Conservation (phyloP, 129 eudicot species). For the Scalesia atractyloides region DNA sequence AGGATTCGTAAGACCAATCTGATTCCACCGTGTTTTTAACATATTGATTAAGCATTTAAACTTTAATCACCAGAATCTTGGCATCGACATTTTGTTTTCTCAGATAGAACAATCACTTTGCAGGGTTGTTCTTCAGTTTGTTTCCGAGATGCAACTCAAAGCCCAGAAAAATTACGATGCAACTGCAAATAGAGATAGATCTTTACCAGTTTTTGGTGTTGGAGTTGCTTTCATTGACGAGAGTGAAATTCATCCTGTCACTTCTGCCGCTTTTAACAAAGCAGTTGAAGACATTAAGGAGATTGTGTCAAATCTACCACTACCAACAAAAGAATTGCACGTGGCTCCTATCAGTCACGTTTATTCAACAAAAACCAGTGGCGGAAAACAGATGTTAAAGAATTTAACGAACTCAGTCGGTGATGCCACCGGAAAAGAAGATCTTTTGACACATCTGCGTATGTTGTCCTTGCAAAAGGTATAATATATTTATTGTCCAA, state of each 20-base stretch:
- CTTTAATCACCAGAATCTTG: background rate
- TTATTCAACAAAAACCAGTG: slow-evolving; percentile 44
- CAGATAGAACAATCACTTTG: slow-evolving; percentile 26
- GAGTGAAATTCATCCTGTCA: slow-evolving; percentile 42
- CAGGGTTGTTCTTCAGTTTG: slow-evolving; percentile 97
- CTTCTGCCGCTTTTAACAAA: slow-evolving; percentile 41
- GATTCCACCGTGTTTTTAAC: background rate
- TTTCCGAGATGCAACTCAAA: slow-evolving; percentile 92
- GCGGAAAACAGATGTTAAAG: slow-evolving; percentile 51
- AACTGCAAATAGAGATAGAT: slow-evolving; percentile 87
- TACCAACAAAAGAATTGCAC: slow-evolving; percentile 64
- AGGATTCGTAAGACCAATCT: background rate
- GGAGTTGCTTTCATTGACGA: slow-evolving; percentile 93
- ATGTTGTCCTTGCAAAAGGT: slow-evolving; percentile 93
- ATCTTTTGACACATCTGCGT: slow-evolving; percentile 70
- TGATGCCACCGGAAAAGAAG: slow-evolving; percentile 93
- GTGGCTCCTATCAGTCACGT: slow-evolving; percentile 61
- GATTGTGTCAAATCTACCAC: slow-evolving; percentile 55
- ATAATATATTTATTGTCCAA: slow-evolving; percentile 3
- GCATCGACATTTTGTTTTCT: slow-evolving; percentile 3
- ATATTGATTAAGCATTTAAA: background rate
- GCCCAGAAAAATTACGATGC: slow-evolving; percentile 94
- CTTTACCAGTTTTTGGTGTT: slow-evolving; percentile 90
- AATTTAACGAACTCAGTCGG: slow-evolving; percentile 48
- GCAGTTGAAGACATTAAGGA: slow-evolving; percentile 58